Conservation (phyloP, 192 early-diverging fungal species). For the Linnemannia hyalina region DNA sequence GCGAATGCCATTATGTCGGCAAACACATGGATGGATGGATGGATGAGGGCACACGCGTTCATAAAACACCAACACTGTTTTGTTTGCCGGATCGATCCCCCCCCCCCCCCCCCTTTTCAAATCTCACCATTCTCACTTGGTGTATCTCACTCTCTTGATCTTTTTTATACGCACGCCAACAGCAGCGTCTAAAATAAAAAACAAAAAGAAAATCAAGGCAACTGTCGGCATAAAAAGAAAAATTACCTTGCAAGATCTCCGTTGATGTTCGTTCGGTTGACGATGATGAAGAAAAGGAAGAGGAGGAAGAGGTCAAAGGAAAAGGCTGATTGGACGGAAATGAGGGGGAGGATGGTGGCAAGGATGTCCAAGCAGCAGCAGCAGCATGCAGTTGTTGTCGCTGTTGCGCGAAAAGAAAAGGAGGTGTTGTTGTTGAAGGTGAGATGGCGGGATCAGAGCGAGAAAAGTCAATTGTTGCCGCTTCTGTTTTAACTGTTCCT, state of each 20-base stretch:
- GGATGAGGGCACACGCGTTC: too few species aligned
- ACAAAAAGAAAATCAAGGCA: neutral
- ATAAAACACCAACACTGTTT: too few species aligned
- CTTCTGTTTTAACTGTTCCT: neutral
- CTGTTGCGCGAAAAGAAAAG: neutral
- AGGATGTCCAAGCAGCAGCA: neutral
- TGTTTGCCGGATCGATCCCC: too few species aligned
- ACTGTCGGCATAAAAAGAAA: neutral
- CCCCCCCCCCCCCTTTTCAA: too few species aligned
- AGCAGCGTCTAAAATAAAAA: too few species aligned
- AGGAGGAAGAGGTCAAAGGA: neutral
- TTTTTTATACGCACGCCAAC: neutral
- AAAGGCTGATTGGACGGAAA: neutral
- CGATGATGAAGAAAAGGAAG: neutral
- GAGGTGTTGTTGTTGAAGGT: neutral
- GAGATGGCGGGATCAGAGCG: neutral
- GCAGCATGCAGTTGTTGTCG: neutral
- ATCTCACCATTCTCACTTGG: too few species aligned
- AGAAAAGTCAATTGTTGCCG: neutral
- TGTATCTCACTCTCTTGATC: too few species aligned
- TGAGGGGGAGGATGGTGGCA: neutral
- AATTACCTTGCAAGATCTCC: neutral
- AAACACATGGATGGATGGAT: too few species aligned
- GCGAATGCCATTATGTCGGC: too few species aligned
- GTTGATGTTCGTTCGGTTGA: neutral